Evolutionary conservation across 805 yeast genomes (phyloP).

Genomic region (Zygotorulaspora chibaensis): DNA sequence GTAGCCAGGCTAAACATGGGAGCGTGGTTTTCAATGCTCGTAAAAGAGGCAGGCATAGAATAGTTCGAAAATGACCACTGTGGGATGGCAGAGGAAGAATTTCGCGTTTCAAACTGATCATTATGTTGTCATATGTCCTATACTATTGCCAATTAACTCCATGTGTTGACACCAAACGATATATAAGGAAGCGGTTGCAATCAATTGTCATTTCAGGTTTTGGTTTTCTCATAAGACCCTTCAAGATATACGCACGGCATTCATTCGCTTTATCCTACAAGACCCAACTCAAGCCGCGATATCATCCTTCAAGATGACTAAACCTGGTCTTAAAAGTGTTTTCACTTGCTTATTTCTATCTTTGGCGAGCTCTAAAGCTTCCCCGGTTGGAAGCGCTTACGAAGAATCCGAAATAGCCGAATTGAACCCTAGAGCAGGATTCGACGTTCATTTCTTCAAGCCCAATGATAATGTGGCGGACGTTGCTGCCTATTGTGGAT

Average conservation of each 20-base stretch:
- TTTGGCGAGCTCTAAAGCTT: not conserved
- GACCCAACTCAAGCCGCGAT: not conserved
- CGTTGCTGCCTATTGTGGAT: conserved; percentile 2
- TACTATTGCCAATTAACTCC: not conserved
- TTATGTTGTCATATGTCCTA: not conserved
- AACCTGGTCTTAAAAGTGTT: conserved; percentile 3
- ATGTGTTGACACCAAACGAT: not conserved
- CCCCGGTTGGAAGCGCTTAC: not conserved
- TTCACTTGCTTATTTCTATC: not conserved
- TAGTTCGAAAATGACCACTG: conserved; percentile 71
- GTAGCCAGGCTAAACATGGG: too few species aligned
- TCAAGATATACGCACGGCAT: not conserved
- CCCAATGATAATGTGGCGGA: not conserved
- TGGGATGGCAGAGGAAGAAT: conserved; percentile 55
- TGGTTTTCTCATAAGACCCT: not conserved
- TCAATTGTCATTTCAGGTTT: not conserved
- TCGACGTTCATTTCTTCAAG: not conserved
- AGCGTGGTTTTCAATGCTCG: too few species aligned
- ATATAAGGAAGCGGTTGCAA: not conserved
- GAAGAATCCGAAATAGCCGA: not conserved
- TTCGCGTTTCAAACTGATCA: conserved; percentile 9
- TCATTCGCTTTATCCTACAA: conserved; percentile 1
- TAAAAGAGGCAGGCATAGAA: conserved; percentile 6
- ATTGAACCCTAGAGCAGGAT: conserved; percentile 2
- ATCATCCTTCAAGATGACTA: not conserved